Percentiles rank a stretch among this genome's conserved stretches.
phyloP scores from a whole-genome alignment of 306 rosid species.

The Macrotyloma uniflorum region DNA sequence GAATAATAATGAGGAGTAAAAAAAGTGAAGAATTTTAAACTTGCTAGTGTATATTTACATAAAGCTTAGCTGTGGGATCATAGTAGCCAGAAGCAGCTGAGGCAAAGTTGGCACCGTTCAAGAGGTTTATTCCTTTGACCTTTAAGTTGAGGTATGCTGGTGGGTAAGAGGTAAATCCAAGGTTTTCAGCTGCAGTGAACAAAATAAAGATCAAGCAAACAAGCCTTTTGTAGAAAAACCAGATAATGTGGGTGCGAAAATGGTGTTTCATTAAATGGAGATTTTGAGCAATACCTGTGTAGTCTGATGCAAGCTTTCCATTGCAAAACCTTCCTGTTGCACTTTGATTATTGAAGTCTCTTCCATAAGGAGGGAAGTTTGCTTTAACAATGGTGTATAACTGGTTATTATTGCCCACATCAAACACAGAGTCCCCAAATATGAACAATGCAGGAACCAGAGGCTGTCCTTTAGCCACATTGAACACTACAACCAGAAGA shows the following conservation, averaged over 20 bases:
- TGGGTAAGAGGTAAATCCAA: constrained; percentile 55
- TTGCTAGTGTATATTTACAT: constrained; percentile 49
- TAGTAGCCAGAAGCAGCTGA: constrained; percentile 83
- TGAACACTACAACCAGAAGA: constrained; percentile 41
- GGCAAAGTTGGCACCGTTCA: constrained; percentile 61
- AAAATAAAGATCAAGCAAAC: constrained; percentile 22
- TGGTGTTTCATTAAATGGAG: neutral
- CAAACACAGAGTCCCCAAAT: constrained; percentile 82
- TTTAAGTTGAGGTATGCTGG: constrained; percentile 53
- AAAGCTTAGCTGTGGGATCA: constrained; percentile 61
- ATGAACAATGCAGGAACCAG: constrained; percentile 80
- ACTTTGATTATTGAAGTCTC: constrained; percentile 59
- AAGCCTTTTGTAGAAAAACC: constrained; percentile 16
- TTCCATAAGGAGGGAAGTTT: constrained; percentile 81
- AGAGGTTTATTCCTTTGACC: constrained; percentile 43
- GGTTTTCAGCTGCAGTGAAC: constrained; percentile 52
- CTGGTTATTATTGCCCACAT: constrained; percentile 74
- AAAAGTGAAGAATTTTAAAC: neutral
- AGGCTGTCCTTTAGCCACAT: constrained; percentile 56
- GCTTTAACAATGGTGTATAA: constrained; percentile 60
- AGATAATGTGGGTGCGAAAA: neutral
- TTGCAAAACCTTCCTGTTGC: constrained; percentile 85
- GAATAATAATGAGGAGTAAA: neutral
- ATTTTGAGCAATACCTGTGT: constrained; percentile 53
- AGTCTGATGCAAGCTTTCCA: constrained; percentile 80